Conservation (phyloP, 1,284 basidiomycete genomes). For the Naganishia sp. region DNA sequence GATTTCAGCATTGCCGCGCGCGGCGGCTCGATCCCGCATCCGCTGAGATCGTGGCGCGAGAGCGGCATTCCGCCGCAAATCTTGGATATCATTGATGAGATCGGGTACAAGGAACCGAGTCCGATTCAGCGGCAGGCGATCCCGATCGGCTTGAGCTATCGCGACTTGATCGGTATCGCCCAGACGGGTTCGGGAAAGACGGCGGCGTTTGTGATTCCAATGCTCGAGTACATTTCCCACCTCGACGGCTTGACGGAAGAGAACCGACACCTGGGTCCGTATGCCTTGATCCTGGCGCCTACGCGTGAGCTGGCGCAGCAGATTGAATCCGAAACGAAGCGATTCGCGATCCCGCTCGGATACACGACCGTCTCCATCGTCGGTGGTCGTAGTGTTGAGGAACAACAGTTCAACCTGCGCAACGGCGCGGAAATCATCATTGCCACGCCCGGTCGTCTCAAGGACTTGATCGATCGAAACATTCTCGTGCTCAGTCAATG, state of each 20-base stretch:
- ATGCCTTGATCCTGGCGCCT: constrained; percentile 88
- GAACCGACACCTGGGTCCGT: constrained; percentile 88
- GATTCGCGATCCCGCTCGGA: constrained; percentile 84
- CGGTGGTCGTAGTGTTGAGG: constrained; percentile 90
- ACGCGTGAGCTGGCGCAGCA: constrained; percentile 98
- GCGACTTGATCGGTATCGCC: constrained; percentile 96
- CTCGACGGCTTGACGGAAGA: constrained; percentile 85
- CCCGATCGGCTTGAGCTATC: constrained; percentile 91
- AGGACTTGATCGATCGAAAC: constrained; percentile 94
- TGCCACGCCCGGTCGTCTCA: constrained; percentile 94
- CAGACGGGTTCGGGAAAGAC: constrained; percentile 99
- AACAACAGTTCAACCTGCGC: constrained; percentile 92
- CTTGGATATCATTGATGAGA: constrained; percentile 77
- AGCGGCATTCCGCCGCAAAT: constrained; percentile 77
- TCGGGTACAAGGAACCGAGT: constrained; percentile 95
- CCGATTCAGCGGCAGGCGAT: constrained; percentile 98
- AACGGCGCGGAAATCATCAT: constrained; percentile 98
- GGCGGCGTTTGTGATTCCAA: constrained; percentile 97
- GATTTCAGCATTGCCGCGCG: constrained; percentile 94
- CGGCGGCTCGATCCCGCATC: constrained; percentile 90
- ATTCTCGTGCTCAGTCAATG: constrained; percentile 94
- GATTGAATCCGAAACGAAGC: constrained; percentile 88
- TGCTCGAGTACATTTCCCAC: constrained; percentile 88
- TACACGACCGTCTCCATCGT: constrained; percentile 95
- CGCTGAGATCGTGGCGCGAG: constrained; percentile 88